Evolutionary conservation across 176 grass and related monocot genomes (phyloP).

Genomic region (Paspalum vaginatum): DNA sequence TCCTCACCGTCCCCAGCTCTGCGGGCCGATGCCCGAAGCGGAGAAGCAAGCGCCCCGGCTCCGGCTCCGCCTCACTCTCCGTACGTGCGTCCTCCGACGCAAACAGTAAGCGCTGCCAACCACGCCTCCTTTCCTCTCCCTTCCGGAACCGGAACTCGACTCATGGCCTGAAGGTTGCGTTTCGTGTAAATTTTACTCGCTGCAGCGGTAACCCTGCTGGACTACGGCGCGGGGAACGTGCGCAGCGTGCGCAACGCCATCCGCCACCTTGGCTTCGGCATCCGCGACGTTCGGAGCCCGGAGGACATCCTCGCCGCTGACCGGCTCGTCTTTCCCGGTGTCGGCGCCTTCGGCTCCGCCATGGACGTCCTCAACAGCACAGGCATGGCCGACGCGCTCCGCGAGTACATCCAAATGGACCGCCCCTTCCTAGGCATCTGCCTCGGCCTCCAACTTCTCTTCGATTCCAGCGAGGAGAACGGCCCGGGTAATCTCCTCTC

Average conservation of each 20-base stretch:
- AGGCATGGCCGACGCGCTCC: constrained; percentile 86
- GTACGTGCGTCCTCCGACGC: constrained; percentile 47
- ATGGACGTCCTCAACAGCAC: constrained; percentile 81
- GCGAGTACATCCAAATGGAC: constrained; percentile 75
- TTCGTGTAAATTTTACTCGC: neutral
- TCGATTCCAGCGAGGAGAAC: constrained; percentile 95
- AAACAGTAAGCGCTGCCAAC: constrained; percentile 47
- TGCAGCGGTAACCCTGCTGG: constrained; percentile 80
- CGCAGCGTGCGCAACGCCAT: constrained; percentile 94
- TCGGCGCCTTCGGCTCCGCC: constrained; percentile 93
- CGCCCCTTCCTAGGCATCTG: constrained; percentile 96
- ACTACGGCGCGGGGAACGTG: constrained; percentile 93
- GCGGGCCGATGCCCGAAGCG: constrained; percentile 14
- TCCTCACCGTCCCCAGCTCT: constrained; percentile 27
- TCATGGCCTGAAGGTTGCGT: constrained; percentile 15
- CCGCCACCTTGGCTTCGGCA: constrained; percentile 72
- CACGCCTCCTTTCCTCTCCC: constrained; percentile 16
- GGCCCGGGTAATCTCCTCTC: constrained; percentile 54
- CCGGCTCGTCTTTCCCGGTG: constrained; percentile 83
- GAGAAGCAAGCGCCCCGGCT: constrained; percentile 12
- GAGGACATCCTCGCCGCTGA: constrained; percentile 85
- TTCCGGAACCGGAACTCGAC: constrained; percentile 34
- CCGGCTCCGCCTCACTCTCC: constrained; percentile 29
- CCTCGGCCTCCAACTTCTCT: constrained; percentile 91
- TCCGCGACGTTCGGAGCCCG: constrained; percentile 87